Conservation (phyloP, 192 early-diverging fungal species). For the Podochytrium sp. region DNA sequence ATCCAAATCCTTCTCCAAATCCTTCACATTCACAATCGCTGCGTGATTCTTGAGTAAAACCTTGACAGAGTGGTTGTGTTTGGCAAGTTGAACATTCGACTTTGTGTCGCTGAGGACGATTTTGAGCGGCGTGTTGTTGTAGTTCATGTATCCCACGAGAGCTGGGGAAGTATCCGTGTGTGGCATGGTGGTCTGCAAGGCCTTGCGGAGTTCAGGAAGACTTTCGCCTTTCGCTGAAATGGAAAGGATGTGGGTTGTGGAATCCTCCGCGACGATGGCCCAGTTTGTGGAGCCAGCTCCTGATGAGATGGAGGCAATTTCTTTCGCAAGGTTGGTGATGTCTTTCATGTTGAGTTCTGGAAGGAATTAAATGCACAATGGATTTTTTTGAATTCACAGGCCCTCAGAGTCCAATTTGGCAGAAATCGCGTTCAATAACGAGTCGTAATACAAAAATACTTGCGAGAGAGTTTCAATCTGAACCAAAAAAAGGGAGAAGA, state of each 20-base stretch:
- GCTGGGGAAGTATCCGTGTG: neutral
- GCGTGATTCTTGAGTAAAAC: conserved; percentile 26
- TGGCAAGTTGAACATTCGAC: neutral
- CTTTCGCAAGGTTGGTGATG: conserved; percentile 7
- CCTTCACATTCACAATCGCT: conserved; percentile 14
- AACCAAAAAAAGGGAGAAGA: neutral
- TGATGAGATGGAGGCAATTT: conserved; percentile 16
- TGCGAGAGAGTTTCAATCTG: conserved; percentile 31
- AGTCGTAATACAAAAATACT: conserved; percentile 34
- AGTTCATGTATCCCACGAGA: conserved; percentile 11
- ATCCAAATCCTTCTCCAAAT: conserved; percentile 12
- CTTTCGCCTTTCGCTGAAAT: conserved; percentile 16
- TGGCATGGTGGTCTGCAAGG: neutral
- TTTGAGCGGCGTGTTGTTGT: conserved; percentile 27
- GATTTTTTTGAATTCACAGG: neutral
- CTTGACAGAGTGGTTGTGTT: conserved; percentile 28
- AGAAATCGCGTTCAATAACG: conserved; percentile 19
- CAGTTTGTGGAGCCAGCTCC: conserved; percentile 20
- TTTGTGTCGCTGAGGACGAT: neutral
- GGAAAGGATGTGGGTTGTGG: conserved; percentile 7
- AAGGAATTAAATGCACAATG: neutral
- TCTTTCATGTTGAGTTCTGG: conserved; percentile 21
- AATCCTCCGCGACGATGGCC: conserved; percentile 6
- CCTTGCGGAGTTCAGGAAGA: conserved; percentile 18
- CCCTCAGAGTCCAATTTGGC: conserved; percentile 28